These are phyloP conservation scores for Terfezia boudieri DNA, from an alignment of 495 filamentous ascomycete genomes.

Conservation along the genomic window DNA sequence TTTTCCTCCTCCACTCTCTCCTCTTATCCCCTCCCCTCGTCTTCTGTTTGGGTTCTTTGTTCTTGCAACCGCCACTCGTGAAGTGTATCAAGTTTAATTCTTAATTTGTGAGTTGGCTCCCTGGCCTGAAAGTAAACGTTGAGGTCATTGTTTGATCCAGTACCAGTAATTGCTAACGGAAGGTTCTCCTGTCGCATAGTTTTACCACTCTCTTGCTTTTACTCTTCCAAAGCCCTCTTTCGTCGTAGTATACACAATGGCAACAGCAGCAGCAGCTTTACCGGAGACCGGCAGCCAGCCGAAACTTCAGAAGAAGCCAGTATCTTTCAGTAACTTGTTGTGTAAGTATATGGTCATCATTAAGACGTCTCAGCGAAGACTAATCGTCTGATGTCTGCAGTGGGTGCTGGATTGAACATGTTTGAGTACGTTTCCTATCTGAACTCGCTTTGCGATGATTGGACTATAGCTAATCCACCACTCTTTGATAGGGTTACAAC, in stretches of 20 bases:
- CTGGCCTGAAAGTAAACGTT: too few species aligned
- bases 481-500: slow-evolving; percentile 45
- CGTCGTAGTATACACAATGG: slow-evolving; percentile 29
- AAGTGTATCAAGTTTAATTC: too few species aligned
- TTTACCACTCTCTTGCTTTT: too few species aligned
- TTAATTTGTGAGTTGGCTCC: too few species aligned
- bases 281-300: slow-evolving; percentile 3
- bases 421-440: slow-evolving; percentile 48
- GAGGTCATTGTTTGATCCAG: too few species aligned
- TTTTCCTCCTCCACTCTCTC: slow-evolving; percentile 5
- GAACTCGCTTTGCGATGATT: not conserved
- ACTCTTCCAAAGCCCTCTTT: too few species aligned
- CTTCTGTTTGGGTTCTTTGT: not conserved
- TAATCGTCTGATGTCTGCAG: slow-evolving; percentile 19
- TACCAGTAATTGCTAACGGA: too few species aligned
- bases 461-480: not conserved
- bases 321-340: slow-evolving; percentile 98
- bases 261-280: slow-evolving; percentile 35
- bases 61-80: too few species aligned
- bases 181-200: too few species aligned
- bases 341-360: slow-evolving; percentile 26
- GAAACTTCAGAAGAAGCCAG: slow-evolving; percentile 88
- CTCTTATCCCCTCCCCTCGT: slow-evolving; percentile 6
- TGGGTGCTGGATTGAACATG: slow-evolving; percentile 92
- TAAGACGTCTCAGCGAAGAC: slow-evolving; percentile 7